Evolutionary conservation across 768 basidiomycete species (phyloP), one percentile per base, ranked within the genome.

Genomic region (Termitomyces sp.): DNA sequence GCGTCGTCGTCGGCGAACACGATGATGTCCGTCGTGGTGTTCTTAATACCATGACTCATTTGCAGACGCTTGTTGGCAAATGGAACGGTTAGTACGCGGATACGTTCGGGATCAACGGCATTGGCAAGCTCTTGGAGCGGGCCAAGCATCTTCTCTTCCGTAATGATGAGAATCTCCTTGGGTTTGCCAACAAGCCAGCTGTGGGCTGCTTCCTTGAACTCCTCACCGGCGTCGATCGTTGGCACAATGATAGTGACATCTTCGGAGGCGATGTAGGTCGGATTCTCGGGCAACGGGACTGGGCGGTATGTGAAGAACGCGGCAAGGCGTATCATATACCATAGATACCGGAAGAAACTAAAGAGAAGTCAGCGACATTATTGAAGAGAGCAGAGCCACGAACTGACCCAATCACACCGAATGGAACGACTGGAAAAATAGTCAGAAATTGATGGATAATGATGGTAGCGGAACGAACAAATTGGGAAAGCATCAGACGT

Each of bases 211-310:
- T 93, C 89, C 76, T 92, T 92, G 79, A 95, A 94, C 72, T 94
- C 92, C 72, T 94, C 92, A 51, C 94, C 94, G 3, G 94, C 93
- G 69, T 97, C 94, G 67, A 97, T 95, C 60, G 93, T 96, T 39
- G 94, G 94, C 3, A 96, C 94, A 59, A 97, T 93, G 69, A 96
- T 95, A 42, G 94, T 97, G 63, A 97, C 94, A 76, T 97, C 94
- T 69, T 97, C 94, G 1, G 83, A 80, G 52, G 93, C 89, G 66
- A 90, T 76, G 69, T 95, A 96, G 22, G 93, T 95, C 1, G 94
- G 92, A 69, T 92, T 88, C 75, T 89, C 85, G 51, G 94, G 94
- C 15, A 94, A 75, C 1, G 92, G 93, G 47, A 96, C 84, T n/a
- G 93, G 93, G 58, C 86, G 82, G 76, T 95, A 95, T 44, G 87